Evolutionary conservation across 2,329 filamentous ascomycete species (phyloP), one percentile per base, ranked within the genome.

Genomic region (Fonsecaea nubica): DNA sequence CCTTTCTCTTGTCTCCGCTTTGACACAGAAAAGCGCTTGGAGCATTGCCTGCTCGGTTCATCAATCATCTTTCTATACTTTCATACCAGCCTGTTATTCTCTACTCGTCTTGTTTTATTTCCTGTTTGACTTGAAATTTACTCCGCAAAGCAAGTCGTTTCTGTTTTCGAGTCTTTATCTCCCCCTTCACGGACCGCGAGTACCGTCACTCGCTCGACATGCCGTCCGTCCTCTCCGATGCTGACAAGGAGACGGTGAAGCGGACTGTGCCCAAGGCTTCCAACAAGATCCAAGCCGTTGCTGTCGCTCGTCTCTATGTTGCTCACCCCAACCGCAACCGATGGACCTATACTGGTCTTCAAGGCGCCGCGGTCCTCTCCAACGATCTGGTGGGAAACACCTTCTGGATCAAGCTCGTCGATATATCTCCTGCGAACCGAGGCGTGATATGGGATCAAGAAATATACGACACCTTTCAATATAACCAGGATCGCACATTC

Each of bases 401-500:
- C 0, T 96, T 93, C 80, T 99, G 94, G 92, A 83, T 99, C 73
- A 99, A 99, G 83, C 84, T 99, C 81, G 95, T 99, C 59, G 95
- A 99, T 78, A 89, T 99, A 64, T 97, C 93, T 77, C 86, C 92
- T 64, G 84, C 90, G 58, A 89, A 88, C 76, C 87, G 90, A 76
- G 93, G 94, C 65, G 93, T 97, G 58, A 90, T 97, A 75, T 97
- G 92, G 92, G 93, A 97, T 75, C 94, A 98, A 81, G 95, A 99
- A 80, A 92, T 99, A 74, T 99, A 96, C 81, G 94, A 99, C 73
- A 89, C 89, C 58, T 98, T 96, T 85, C 84, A 85, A 70, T 99
- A 98, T 83, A 97, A 97, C 80, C 94, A 97, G 76, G 95, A 99
- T 78, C 90, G 95, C 68, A 94, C 92, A 67, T 99, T 97, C 81